Base-by-base conservation (phyloP, 805 yeast species). In the Saccharomyces paradoxus region DNA sequence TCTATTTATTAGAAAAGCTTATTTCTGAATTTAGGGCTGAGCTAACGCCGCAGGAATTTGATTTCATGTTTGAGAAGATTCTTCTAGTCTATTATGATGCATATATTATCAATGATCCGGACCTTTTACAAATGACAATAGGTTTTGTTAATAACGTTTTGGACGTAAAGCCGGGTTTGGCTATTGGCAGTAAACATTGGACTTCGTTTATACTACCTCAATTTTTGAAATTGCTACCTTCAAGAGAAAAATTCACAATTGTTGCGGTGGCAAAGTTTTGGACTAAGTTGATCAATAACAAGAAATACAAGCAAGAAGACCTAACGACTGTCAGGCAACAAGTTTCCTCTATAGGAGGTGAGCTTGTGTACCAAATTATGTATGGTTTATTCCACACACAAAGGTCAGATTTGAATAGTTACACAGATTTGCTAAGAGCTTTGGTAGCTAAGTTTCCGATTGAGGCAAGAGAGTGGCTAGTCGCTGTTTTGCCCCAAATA, bases 401-500 rank as follows among this genome's bases (percentile, higher is more conserved):
- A 5, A 71, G 92, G 58, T 84, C 91, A 0, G 82, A 81, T 55
- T 64, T 85, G 46, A 88, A 82, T 13, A 71, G 72, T 48, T 86
- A 74, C 64, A 80, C 81, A 44, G 82, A 81, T 21, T 62, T 82
- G 1, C 68, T 83, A 55, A 71, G 84, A 50, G 67, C 73, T 2
- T 61, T 83, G 46, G 63, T 81, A 4, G 79, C 77, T 0, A 82
- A 80, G 58, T 76, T 72, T 58, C 81, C 81, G 4, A 55, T 81
- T 51, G 68, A 73, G 30, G 74, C 76, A 55, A 81, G 79, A 58
- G 58, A 51, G 3, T 82, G 89, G 88, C 51, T 82, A 56, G 55
- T 59, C 46, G 55, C 55, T 2, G 59, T 57, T 1, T 49, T 69
- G 30, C 70, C 71, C 12, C 62, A 58, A 41, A 14, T 71, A 60